Evolutionary conservation across 139 green algal genomes (phyloP).

Genomic region (Coccomyxa sp.): DNA sequence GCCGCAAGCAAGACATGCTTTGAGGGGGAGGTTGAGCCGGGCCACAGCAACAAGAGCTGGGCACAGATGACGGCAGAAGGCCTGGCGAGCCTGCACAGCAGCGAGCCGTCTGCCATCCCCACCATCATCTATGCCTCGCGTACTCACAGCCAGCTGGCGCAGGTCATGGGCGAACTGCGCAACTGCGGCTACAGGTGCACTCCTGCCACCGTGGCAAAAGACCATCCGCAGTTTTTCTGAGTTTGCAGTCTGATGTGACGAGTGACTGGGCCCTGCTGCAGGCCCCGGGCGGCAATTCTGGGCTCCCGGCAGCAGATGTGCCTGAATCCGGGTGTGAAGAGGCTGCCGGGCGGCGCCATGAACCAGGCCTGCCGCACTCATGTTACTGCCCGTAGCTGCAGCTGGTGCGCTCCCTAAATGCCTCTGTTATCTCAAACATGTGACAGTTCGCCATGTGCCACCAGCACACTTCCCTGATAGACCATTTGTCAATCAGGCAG

Average conservation of each 20-base stretch:
- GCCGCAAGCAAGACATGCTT: background rate
- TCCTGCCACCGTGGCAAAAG: background rate
- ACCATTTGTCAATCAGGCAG: no score
- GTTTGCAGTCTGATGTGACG: background rate
- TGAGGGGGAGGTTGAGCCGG: background rate
- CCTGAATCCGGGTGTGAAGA: slow-evolving; percentile 47
- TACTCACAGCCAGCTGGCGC: slow-evolving; percentile 91
- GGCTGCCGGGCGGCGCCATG: slow-evolving; percentile 31
- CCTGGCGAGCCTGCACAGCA: slow-evolving; percentile 21
- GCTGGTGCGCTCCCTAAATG: slow-evolving; percentile 34
- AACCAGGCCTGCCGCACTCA: slow-evolving; percentile 77
- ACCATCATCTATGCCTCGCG: slow-evolving; percentile 88
- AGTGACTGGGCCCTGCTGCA: slow-evolving; percentile 9
- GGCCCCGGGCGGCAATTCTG: slow-evolving; percentile 67
- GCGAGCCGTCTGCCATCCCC: slow-evolving; percentile 29
- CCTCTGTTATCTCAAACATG: background rate
- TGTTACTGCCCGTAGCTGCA: slow-evolving; percentile 52
- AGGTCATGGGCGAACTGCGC: slow-evolving; percentile 90
- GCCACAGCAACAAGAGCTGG: slow-evolving; percentile 4
- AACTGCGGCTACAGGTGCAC: slow-evolving; percentile 70
- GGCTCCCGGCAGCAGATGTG: slow-evolving; percentile 86
- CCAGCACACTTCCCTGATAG: no score
- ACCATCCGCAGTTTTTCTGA: background rate
- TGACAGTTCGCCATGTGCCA: background rate
- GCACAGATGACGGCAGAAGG: slow-evolving; percentile 23